phyloP scores from a whole-genome alignment of 1,139 yeast species.

The Citeromyces hawaiiensis region DNA sequence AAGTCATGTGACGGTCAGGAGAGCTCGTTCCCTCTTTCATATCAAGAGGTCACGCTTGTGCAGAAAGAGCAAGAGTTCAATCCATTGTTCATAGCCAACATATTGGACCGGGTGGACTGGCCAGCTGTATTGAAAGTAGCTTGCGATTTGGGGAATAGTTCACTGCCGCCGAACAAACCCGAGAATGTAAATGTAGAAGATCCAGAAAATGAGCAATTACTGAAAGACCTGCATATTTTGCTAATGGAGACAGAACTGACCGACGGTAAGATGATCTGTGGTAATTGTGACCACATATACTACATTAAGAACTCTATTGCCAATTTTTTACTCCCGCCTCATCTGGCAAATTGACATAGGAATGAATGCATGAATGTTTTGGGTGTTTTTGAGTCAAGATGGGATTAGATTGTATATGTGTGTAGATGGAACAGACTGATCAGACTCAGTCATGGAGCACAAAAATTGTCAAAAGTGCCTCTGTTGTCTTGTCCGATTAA shows the following conservation, averaged over 20 bases:
- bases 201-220: slow-evolving; percentile 35
- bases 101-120: slow-evolving; percentile 85
- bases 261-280: slow-evolving; percentile 84
- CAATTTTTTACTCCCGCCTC: slow-evolving; percentile 89
- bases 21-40: slow-evolving; percentile 71
- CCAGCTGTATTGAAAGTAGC: slow-evolving; percentile 69
- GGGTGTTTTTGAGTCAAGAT: background rate
- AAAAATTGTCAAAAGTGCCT: too few relatives aligned
- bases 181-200: slow-evolving; percentile 30
- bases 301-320: slow-evolving; percentile 90
- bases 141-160: slow-evolving; percentile 53
- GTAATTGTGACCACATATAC: slow-evolving; percentile 77
- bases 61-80: slow-evolving; percentile 76
- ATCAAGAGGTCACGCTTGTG: slow-evolving; percentile 56
- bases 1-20: slow-evolving; percentile 64
- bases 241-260: slow-evolving; percentile 75
- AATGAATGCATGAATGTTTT: background rate
- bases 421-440: too few relatives aligned
- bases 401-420: too few relatives aligned
- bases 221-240: slow-evolving; percentile 65
- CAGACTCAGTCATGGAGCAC: too few relatives aligned
- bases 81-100: slow-evolving; percentile 64
- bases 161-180: slow-evolving; percentile 56
- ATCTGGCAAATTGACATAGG: slow-evolving; percentile 34
- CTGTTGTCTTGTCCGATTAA: too few relatives aligned